phyloP scores from a whole-genome alignment of 176 grass and related monocot genomes.

The Bothriochloa decipiens region DNA sequence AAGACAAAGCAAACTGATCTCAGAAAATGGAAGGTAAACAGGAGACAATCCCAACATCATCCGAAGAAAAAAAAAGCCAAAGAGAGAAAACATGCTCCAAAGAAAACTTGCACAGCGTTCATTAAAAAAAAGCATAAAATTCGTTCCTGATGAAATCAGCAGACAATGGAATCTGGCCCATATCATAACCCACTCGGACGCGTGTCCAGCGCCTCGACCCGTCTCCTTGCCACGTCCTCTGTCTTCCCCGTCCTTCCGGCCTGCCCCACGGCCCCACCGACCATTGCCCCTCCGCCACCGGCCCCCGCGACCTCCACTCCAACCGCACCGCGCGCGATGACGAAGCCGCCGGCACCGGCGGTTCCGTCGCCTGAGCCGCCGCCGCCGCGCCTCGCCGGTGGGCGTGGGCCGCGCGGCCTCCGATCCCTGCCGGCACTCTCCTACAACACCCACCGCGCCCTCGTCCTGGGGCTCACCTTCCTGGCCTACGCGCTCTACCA shows the following conservation, averaged over 20 bases:
- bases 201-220: constrained; percentile 29
- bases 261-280: background rate
- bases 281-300: background rate
- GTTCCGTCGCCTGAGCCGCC: constrained; percentile 23
- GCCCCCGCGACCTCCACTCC: background rate
- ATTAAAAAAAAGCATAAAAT: no score
- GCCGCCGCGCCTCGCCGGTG: constrained; percentile 16
- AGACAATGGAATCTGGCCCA: background rate
- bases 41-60: background rate
- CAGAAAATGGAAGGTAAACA: background rate
- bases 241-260: background rate
- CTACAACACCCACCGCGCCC: constrained; percentile 58
- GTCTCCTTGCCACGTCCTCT: constrained; percentile 38
- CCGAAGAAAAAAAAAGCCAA: no score
- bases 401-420: constrained; percentile 40
- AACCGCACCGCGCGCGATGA: background rate
- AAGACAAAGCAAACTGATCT: background rate
- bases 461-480: constrained; percentile 74
- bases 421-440: constrained; percentile 37
- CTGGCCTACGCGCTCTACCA: constrained; percentile 74
- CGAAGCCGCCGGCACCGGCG: constrained; percentile 31
- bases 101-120: no score
- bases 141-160: no score
- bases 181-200: constrained; percentile 5
- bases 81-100: no score